Conservation (phyloP, 306 rosid species). For the Inga laurina region DNA sequence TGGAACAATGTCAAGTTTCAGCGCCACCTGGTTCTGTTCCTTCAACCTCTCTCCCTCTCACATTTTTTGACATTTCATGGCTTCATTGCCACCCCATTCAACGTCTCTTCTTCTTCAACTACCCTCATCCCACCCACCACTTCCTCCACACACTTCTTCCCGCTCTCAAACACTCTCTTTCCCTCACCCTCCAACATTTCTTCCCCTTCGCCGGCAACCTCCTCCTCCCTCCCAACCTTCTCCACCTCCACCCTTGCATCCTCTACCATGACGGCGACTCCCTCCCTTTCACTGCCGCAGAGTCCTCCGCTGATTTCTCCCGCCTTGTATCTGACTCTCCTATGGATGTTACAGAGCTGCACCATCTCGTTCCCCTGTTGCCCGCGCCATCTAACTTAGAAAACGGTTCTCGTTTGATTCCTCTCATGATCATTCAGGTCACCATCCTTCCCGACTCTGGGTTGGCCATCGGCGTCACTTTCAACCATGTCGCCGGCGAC, state of each 20-base stretch:
- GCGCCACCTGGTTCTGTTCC: slow-evolving; percentile 5
- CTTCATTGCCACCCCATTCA: background rate
- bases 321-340: background rate
- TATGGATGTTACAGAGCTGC: background rate
- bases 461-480: slow-evolving; percentile 1
- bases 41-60: slow-evolving; percentile 22
- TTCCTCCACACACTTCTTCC: slow-evolving; percentile 3
- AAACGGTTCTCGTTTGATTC: background rate
- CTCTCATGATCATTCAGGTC: slow-evolving; percentile 24
- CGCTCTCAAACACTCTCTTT: slow-evolving; percentile 16
- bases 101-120: background rate
- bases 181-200: slow-evolving; percentile 27
- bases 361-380: background rate
- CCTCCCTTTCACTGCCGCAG: background rate
- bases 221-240: background rate
- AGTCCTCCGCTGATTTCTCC: background rate
- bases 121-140: background rate
- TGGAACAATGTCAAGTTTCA: slow-evolving; percentile 5
- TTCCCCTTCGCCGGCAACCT: slow-evolving; percentile 12
- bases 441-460: background rate
- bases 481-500: background rate
- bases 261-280: background rate
- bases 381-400: background rate
- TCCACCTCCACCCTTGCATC: background rate
- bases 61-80: slow-evolving; percentile 16